Evolutionary conservation across 164 flowering plant genomes (phyloP).

Genomic region (Kingdonia uniflora): DNA sequence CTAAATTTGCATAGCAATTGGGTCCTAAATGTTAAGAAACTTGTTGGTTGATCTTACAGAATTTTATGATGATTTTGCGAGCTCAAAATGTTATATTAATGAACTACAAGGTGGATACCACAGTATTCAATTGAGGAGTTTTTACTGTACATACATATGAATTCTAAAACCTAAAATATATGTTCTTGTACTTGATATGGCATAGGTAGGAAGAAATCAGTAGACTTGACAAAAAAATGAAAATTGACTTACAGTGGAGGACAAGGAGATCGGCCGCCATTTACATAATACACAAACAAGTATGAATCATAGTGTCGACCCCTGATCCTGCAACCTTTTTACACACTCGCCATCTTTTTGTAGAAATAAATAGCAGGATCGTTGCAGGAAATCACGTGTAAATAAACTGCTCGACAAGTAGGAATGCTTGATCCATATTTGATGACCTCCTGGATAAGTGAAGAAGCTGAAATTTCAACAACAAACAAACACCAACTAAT

Average conservation of each 20-base stretch:
- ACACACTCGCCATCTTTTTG: conserved; percentile 72
- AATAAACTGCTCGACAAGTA: conserved; percentile 74
- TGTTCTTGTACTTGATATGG: too few species aligned
- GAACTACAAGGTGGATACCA: too few species aligned
- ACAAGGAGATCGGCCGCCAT: conserved; percentile 91
- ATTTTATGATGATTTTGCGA: too few species aligned
- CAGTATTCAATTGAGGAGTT: too few species aligned
- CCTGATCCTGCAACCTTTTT: conserved; percentile 48
- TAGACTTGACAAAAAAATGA: too few species aligned
- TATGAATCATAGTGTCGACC: conserved; percentile 81
- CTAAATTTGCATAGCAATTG: too few species aligned
- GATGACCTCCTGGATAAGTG: conserved; percentile 67
- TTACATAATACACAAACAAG: conserved; percentile 75
- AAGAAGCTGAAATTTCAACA: conserved; percentile 44
- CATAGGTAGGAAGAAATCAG: too few species aligned
- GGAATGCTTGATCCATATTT: conserved; percentile 62
- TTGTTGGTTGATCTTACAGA: too few species aligned
- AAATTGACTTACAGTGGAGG: conserved; percentile 71
- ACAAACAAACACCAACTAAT: not conserved
- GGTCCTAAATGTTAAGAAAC: too few species aligned
- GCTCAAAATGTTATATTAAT: too few species aligned
- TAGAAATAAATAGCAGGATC: conserved; percentile 77
- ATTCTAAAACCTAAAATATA: too few species aligned
- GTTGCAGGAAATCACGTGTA: conserved; percentile 90
- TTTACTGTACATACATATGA: too few species aligned